Conservation (phyloP, 805 yeast genomes). For the Metschnikowia lunata region DNA sequence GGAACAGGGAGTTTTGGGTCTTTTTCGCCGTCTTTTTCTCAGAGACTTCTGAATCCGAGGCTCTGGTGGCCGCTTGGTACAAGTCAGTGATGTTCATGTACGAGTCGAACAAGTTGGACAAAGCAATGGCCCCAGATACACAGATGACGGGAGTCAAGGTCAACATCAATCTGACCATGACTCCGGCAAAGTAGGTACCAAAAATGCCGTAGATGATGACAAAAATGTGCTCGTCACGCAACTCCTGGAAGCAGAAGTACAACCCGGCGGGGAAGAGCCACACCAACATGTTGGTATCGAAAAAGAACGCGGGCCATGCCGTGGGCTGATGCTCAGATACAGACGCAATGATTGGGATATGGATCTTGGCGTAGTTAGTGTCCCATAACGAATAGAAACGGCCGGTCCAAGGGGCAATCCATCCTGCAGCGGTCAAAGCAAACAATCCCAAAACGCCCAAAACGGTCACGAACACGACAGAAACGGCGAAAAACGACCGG, state of each 20-base stretch:
- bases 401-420: slow-evolving; percentile 99
- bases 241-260: slow-evolving; percentile 82
- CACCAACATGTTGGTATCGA: slow-evolving; percentile 85
- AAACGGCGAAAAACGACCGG: slow-evolving; percentile 59
- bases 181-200: slow-evolving; percentile 97
- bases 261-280: slow-evolving; percentile 99
- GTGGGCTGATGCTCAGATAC: slow-evolving; percentile 99
- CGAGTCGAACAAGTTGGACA: slow-evolving; percentile 78
- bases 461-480: slow-evolving; percentile 50
- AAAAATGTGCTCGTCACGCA: slow-evolving; percentile 88
- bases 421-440: slow-evolving; percentile 80
- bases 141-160: slow-evolving; percentile 95
- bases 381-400: slow-evolving; percentile 98
- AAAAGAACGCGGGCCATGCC: slow-evolving; percentile 99
- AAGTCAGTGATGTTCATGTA: slow-evolving; percentile 62
- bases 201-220: slow-evolving; percentile 88
- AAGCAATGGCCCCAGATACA: slow-evolving; percentile 85
- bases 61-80: slow-evolving; percentile 11
- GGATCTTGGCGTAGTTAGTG: slow-evolving; percentile 94
- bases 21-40: slow-evolving; percentile 4
- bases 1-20: slow-evolving; percentile 10
- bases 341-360: slow-evolving; percentile 97
- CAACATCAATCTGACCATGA: slow-evolving; percentile 96
- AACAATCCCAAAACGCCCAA: slow-evolving; percentile 71
- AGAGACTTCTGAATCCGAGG: slow-evolving; percentile 1